Evolutionary conservation across 139 green algal species (phyloP), one percentile per base, ranked within the genome.

Genomic region (Chlamydomonas asymmetrica): DNA sequence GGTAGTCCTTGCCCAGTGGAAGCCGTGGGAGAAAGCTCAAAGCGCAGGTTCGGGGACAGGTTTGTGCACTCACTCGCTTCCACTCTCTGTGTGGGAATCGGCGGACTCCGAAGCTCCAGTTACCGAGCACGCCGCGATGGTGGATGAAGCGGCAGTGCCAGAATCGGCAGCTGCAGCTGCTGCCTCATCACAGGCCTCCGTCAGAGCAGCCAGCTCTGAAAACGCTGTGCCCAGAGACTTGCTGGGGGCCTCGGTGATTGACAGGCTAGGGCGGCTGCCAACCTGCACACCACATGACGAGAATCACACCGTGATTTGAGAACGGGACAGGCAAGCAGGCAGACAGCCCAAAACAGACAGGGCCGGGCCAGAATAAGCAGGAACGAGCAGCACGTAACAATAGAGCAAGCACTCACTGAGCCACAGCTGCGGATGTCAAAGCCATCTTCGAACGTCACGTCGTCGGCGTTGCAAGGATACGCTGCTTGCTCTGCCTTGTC

Each of bases 381-480:
- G 13, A 13, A 52, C 13, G 45, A 25, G 45, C 45, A 13, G 13
- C 13, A 52, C 13, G 13, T 16, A 13, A 52, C 45, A 16, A 13
- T 25, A 52, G 13, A 16, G 45, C 45, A 16, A 16, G 3, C 50
- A 43, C 68, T 29, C 37, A 75, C 68, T 54, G 68, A 75, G 68
- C 68, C 66, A 29, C 16, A 35, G 67, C 67, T 75, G 68, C 56
- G 54, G 54, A 29, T 57, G 27, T 75, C 68, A 43, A 75, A 75
- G 18, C n/a, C 54, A n/a, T 75, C 68, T 38, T 75, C 68, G 25
- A 75, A 75, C n/a, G 54, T 75, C 68, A 75, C 56, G 52, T 54
- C 56, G 29, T 75, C 68, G 38, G 65, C 68, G 10, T 49, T 7
- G 20, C 32, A 2, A 27, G 32, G 1, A 52, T 10, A 16, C 54